These are phyloP conservation scores for Arthroderma sp. DNA, from an alignment of 2,329 filamentous ascomycete species.

Conservation along the genomic window DNA sequence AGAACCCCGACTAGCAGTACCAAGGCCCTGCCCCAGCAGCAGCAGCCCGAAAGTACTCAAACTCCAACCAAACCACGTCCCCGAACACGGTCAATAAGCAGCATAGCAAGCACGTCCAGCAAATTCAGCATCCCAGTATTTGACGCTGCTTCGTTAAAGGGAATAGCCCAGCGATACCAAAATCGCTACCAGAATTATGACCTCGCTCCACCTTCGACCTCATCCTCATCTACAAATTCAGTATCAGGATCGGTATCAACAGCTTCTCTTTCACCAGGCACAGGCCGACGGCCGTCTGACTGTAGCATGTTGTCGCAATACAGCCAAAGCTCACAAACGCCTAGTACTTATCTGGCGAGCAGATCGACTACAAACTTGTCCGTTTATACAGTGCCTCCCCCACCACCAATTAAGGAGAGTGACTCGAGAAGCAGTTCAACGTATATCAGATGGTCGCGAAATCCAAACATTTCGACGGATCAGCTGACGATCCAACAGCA, in stretches of 20 bases:
- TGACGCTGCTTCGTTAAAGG: conserved; percentile 7
- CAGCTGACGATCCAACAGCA: not conserved
- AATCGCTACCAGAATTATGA: conserved; percentile 1
- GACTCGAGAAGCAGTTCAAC: not conserved
- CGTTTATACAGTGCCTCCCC: too few relatives aligned
- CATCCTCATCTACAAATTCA: not conserved
- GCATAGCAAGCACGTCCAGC: conserved; percentile 10
- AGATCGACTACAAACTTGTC: conserved; percentile 7
- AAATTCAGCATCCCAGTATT: conserved; percentile 8
- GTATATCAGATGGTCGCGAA: not conserved
- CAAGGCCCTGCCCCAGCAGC: too few relatives aligned
- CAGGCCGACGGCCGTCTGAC: conserved; percentile 2
- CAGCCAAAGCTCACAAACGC: not conserved
- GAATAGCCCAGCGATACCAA: conserved; percentile 6
- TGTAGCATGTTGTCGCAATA: conserved; percentile 2
- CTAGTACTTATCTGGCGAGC: not conserved
- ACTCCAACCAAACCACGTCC: conserved; percentile 1
- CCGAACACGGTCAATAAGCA: conserved; percentile 10
- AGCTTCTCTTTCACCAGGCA: not conserved
- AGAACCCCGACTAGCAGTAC: too few relatives aligned
- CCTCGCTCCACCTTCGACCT: conserved; percentile 1
- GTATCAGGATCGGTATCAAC: too few relatives aligned
- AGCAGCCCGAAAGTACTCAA: not conserved
- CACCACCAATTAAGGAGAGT: not conserved
- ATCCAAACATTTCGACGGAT: not conserved